phyloP scores from a whole-genome alignment of 192 early-diverging fungal genomes.

The Rhizoclosmatium globosum region DNA sequence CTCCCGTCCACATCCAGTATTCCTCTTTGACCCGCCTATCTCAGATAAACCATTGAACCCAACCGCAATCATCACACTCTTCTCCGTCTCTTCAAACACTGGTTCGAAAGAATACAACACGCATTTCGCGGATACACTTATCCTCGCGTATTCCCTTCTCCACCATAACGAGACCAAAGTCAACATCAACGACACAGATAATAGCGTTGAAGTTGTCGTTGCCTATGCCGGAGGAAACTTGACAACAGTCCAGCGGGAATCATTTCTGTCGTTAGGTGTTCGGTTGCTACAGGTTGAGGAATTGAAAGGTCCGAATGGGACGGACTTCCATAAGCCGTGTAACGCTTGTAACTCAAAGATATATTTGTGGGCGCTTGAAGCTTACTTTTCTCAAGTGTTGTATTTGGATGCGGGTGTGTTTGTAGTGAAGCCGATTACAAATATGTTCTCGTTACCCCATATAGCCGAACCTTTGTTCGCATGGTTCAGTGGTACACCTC shows the following conservation, averaged over 20 bases:
- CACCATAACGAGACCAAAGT: background rate
- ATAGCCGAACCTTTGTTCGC: background rate
- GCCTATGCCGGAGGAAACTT: slow-evolving; percentile 11
- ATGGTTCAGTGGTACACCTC: background rate
- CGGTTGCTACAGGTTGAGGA: background rate
- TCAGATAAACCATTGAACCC: background rate
- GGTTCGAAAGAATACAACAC: background rate
- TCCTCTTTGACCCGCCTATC: background rate
- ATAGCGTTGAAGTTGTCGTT: slow-evolving; percentile 8
- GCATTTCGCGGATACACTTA: slow-evolving; percentile 2
- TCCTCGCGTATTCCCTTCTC: slow-evolving; percentile 4
- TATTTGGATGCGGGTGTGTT: background rate
- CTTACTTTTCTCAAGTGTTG: background rate
- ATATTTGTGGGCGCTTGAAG: background rate
- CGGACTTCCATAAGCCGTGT: background rate
- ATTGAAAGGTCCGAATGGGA: background rate
- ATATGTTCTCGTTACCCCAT: background rate
- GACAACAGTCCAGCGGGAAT: background rate
- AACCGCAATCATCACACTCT: background rate
- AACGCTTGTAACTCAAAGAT: slow-evolving; percentile 8
- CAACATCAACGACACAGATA: background rate
- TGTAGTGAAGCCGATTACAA: background rate
- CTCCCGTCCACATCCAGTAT: background rate
- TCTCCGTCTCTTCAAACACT: background rate
- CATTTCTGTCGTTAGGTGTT: background rate